phyloP scores from a whole-genome alignment of 768 basidiomycete genomes.

The Rossbeevera mucosa region DNA sequence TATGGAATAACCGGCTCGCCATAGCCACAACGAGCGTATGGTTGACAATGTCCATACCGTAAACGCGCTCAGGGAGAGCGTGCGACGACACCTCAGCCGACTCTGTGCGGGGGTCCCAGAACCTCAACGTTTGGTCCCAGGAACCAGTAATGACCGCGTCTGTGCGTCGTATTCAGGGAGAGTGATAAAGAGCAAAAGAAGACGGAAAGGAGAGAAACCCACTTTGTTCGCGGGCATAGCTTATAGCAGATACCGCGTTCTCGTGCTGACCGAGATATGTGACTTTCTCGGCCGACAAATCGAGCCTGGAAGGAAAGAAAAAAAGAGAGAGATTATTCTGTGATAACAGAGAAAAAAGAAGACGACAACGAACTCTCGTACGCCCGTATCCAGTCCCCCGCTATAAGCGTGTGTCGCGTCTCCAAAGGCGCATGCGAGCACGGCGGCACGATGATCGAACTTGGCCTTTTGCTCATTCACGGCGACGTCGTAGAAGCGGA shows the following conservation, averaged over 20 bases:
- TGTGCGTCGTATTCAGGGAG: constrained; percentile 24
- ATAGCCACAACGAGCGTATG: constrained; percentile 86
- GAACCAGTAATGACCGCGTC: constrained; percentile 80
- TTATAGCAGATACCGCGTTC: constrained; percentile 75
- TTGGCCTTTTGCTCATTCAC: constrained; percentile 69
- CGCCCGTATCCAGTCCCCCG: constrained; percentile 81
- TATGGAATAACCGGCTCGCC: constrained; percentile 86
- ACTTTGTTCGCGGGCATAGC: constrained; percentile 65
- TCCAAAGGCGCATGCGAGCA: constrained; percentile 75
- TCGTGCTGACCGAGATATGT: constrained; percentile 75
- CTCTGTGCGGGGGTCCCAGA: constrained; percentile 78
- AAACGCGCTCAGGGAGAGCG: constrained; percentile 77
- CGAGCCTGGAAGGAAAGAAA: constrained; percentile 42
- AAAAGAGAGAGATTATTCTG: neutral
- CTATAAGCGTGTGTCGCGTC: constrained; percentile 70
- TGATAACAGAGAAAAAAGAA: no score
- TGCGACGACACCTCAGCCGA: constrained; percentile 54
- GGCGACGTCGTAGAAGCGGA: constrained; percentile 51
- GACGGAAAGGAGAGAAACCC: constrained; percentile 19
- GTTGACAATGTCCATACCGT: constrained; percentile 74
- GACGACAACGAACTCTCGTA: constrained; percentile 56
- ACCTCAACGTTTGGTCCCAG: constrained; percentile 85
- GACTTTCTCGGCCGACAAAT: constrained; percentile 69
- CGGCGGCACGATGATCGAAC: constrained; percentile 84
- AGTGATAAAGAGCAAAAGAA: neutral